These are phyloP conservation scores for Picea abies DNA, from an alignment of 83 land plant genomes.

Conservation along the genomic window DNA sequence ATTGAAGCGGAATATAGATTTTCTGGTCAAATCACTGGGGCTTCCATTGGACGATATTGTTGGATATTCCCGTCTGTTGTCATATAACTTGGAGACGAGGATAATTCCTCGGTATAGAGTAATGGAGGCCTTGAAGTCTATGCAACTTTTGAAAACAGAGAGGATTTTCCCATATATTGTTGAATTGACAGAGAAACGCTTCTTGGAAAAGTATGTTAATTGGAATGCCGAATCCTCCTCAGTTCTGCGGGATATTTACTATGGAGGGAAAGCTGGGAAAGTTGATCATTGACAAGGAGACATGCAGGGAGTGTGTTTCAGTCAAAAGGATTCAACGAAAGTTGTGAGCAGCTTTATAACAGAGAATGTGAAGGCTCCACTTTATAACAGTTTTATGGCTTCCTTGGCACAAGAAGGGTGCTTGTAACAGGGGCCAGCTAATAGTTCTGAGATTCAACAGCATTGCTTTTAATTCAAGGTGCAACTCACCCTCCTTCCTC, in stretches of 20 bases:
- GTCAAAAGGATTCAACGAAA: not conserved
- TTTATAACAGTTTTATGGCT: no score
- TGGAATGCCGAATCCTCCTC: conserved; percentile 3
- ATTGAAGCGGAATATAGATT: conserved; percentile 13
- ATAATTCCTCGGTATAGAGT: conserved; percentile 27
- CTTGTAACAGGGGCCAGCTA: no score
- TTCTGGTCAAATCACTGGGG: conserved; percentile 15
- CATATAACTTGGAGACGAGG: conserved; percentile 18
- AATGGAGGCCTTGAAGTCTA: conserved; percentile 18
- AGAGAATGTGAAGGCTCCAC: no score
- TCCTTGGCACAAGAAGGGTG: no score
- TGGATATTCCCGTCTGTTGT: not conserved
- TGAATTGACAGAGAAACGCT: not conserved
- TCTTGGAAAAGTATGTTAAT: conserved; percentile 19
- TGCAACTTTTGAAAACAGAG: conserved; percentile 5
- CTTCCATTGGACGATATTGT: not conserved
- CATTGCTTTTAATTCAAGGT: no score
- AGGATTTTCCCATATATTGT: not conserved
- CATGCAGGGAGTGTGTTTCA: not conserved
- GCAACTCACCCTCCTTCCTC: no score
- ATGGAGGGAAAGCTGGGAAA: not conserved
- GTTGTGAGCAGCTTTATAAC: no score
- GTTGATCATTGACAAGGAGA: no score
- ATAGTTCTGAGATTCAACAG: no score
- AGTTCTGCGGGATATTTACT: conserved; percentile 13